Evolutionary conservation across 768 basidiomycete genomes (phyloP).

Genomic region (Lactarius quietus): DNA sequence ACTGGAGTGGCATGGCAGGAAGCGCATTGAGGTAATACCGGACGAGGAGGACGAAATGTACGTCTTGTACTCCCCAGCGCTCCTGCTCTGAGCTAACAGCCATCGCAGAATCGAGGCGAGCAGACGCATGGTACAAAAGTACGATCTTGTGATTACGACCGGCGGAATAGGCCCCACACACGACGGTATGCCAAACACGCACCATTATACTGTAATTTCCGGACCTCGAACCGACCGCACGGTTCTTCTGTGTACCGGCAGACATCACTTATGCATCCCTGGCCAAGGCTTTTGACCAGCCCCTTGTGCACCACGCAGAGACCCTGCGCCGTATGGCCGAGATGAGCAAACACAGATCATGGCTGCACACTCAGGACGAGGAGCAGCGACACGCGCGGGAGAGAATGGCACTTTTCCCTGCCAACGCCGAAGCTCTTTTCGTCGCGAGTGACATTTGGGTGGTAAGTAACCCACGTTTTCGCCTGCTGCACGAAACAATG

Average conservation of each 20-base stretch:
- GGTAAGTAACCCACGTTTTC: constrained; percentile 40
- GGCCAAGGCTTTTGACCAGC: constrained; percentile 75
- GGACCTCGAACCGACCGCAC: not conserved
- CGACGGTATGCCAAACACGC: constrained; percentile 53
- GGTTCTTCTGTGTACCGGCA: constrained; percentile 28
- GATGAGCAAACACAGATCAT: constrained; percentile 52
- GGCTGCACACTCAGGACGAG: constrained; percentile 58
- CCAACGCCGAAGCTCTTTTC: constrained; percentile 72
- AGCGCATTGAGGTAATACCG: constrained; percentile 86
- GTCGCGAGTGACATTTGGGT: constrained; percentile 84
- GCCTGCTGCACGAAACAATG: not conserved
- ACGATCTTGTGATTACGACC: constrained; percentile 88
- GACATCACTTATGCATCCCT: constrained; percentile 91
- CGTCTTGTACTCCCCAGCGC: constrained; percentile 29
- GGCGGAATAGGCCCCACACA: constrained; percentile 93
- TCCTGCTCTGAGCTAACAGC: not conserved
- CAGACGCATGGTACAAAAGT: constrained; percentile 69
- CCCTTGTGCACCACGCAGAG: constrained; percentile 70
- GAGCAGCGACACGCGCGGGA: constrained; percentile 74
- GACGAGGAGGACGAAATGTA: constrained; percentile 91
- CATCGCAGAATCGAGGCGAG: constrained; percentile 74
- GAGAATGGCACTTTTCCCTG: constrained; percentile 90
- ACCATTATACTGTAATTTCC: not conserved
- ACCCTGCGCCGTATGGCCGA: constrained; percentile 71
- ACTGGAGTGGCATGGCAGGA: constrained; percentile 44